phyloP scores from a whole-genome alignment of 2,329 filamentous ascomycete species.

The Thielaviopsis ethacetica region DNA sequence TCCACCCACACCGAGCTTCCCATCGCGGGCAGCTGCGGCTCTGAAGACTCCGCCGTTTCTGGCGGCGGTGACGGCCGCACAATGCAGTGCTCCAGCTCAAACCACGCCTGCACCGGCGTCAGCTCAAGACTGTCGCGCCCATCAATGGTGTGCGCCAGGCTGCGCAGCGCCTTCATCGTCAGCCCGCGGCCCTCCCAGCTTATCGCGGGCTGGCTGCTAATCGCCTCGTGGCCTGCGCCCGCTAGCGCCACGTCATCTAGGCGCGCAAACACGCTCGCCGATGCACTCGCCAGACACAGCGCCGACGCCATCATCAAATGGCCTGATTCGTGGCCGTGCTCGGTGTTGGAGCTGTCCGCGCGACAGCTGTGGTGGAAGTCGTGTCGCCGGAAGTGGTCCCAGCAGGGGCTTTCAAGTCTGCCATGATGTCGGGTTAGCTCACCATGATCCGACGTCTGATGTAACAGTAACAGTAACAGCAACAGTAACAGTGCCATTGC shows the following conservation, averaged over 20 bases:
- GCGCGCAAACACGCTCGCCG: slow-evolving; percentile 1
- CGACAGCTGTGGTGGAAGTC: slow-evolving; percentile 3
- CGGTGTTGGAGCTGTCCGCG: neutral
- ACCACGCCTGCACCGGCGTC: slow-evolving; percentile 11
- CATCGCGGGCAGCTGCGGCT: neutral
- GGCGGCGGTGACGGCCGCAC: neutral
- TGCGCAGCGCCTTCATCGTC: slow-evolving; percentile 5
- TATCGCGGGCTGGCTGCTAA: neutral
- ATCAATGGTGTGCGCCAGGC: neutral
- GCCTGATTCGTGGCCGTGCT: slow-evolving; percentile 4
- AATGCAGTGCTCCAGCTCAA: slow-evolving; percentile 6
- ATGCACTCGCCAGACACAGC: slow-evolving; percentile 5
- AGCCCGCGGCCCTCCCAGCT: slow-evolving; percentile 10
- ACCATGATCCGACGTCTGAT: neutral
- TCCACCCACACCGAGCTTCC: neutral
- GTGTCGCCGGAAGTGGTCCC: slow-evolving; percentile 9
- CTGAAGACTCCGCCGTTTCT: neutral
- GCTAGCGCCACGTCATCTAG: slow-evolving; percentile 6
- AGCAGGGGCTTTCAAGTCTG: slow-evolving; percentile 8
- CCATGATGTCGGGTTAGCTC: neutral
- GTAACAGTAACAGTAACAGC: neutral
- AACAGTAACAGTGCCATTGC: neutral
- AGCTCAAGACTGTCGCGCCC: slow-evolving; percentile 3
- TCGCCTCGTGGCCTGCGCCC: neutral
- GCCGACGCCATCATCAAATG: slow-evolving; percentile 11